Evolutionary conservation across 2,329 filamentous ascomycete species (phyloP).

Genomic region (Xylaria sp.): DNA sequence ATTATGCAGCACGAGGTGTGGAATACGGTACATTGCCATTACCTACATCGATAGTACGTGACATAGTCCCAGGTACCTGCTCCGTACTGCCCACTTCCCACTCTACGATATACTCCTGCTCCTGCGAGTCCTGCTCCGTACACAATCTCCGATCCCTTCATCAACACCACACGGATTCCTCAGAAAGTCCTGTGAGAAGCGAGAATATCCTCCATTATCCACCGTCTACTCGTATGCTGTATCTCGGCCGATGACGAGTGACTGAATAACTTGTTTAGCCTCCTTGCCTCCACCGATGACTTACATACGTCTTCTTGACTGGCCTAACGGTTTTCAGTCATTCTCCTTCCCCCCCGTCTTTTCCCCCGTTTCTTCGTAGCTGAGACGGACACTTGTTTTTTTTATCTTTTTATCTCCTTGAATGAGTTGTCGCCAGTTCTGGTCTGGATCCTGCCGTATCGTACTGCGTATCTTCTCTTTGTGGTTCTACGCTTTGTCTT

Average conservation of each 20-base stretch:
- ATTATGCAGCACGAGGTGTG: background rate
- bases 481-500: conserved; percentile 3
- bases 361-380: background rate
- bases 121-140: background rate
- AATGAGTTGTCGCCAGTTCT: conserved; percentile 13
- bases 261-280: conserved; percentile 19
- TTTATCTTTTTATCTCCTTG: background rate
- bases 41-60: background rate
- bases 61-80: background rate
- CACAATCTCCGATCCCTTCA: background rate
- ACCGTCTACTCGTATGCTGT: background rate
- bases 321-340: background rate
- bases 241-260: conserved; percentile 23
- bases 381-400: too few relatives aligned
- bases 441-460: background rate
- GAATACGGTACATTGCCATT: background rate
- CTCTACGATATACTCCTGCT: too few relatives aligned
- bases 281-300: background rate
- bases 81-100: background rate
- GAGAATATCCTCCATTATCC: conserved; percentile 11
- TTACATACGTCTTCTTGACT: background rate
- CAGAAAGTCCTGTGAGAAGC: background rate
- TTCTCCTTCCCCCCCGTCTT: background rate
- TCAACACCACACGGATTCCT: background rate
- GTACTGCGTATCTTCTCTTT: background rate